Conservation (phyloP, 176 grass and related monocot species). For the Paspalum notatum region DNA sequence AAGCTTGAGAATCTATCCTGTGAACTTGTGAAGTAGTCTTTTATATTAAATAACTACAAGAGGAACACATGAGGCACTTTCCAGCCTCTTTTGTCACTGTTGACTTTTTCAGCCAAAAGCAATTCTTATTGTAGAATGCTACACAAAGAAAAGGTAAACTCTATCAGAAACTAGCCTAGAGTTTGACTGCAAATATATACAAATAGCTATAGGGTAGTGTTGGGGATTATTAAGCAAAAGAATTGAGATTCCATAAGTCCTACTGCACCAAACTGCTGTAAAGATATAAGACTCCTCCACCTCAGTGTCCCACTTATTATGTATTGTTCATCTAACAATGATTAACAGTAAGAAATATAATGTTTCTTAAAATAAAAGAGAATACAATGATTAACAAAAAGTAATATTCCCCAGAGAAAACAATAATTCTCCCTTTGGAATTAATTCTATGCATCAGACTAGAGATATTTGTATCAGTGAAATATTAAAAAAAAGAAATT, state of each 20-base stretch:
- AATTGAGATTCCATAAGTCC: not conserved
- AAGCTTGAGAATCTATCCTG: conserved; percentile 49
- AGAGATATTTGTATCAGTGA: too few relatives aligned
- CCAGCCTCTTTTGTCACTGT: conserved; percentile 22
- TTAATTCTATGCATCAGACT: too few relatives aligned
- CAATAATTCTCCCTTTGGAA: too few relatives aligned
- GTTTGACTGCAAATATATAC: conserved; percentile 33
- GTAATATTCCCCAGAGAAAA: too few relatives aligned
- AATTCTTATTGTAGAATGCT: conserved; percentile 29
- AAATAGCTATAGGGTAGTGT: conserved; percentile 9
- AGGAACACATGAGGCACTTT: conserved; percentile 43
- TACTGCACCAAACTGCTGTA: not conserved
- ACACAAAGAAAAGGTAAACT: conserved; percentile 42
- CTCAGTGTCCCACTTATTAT: conserved; percentile 2
- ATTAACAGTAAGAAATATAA: not conserved
- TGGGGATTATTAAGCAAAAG: conserved; percentile 15
- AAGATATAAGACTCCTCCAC: not conserved
- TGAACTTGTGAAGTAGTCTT: conserved; percentile 46
- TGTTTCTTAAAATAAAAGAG: not conserved
- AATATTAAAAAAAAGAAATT: too few relatives aligned
- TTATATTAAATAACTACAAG: conserved; percentile 47
- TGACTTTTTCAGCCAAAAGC: conserved; percentile 48
- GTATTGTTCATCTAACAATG: conserved; percentile 3
- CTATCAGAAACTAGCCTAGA: conserved; percentile 30
- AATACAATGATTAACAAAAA: not conserved